These are phyloP conservation scores for Bruguiera sexangula DNA, from an alignment of 345 rosid species.

Conservation along the genomic window DNA sequence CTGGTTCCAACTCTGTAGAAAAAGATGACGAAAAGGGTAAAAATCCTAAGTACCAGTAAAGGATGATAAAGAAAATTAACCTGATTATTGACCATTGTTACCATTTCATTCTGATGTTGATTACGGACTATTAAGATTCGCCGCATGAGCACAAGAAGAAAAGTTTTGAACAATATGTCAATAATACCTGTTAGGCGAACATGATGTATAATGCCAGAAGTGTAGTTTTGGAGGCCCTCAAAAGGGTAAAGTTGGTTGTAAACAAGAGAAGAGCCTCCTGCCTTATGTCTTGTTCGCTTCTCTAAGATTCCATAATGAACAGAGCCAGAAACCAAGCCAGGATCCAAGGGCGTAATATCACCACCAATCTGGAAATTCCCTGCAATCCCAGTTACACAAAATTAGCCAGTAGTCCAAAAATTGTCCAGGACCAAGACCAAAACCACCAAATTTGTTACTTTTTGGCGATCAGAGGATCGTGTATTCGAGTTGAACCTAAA, in stretches of 20 bases:
- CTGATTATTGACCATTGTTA: no score
- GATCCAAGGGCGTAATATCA: conserved; percentile 46
- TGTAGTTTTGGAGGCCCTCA: conserved; percentile 54
- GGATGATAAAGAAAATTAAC: background rate
- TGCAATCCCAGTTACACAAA: conserved; percentile 21
- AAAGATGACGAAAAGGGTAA: background rate
- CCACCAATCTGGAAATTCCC: conserved; percentile 64
- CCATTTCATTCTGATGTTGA: background rate
- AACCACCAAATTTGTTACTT: background rate
- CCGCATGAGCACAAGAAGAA: background rate
- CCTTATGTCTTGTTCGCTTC: conserved; percentile 28
- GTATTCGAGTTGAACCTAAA: background rate
- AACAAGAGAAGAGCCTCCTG: conserved; percentile 51
- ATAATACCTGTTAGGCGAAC: conserved; percentile 61
- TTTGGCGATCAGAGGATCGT: no score
- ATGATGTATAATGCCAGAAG: conserved; percentile 87
- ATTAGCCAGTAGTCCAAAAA: background rate
- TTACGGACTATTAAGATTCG: background rate
- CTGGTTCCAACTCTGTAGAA: conserved; percentile 61
- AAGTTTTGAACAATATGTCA: background rate
- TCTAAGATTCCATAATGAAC: conserved; percentile 51
- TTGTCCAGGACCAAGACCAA: background rate
- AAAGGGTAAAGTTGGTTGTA: conserved; percentile 57
- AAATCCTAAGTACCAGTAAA: background rate
- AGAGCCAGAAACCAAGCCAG: conserved; percentile 48